phyloP scores from a whole-genome alignment of 768 basidiomycete genomes.

The Lactarius sp. region DNA sequence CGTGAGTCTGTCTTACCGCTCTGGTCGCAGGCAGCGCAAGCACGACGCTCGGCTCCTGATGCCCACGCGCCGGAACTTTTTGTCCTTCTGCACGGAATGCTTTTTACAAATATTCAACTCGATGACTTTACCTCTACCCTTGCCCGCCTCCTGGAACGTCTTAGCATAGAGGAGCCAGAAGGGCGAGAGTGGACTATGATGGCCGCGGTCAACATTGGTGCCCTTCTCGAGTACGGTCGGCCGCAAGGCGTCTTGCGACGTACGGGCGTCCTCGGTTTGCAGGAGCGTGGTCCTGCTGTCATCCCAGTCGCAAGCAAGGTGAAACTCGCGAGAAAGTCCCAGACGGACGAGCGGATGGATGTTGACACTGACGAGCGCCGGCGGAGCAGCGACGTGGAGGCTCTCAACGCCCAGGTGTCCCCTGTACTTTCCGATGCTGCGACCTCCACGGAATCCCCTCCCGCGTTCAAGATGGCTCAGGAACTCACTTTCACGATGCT shows the following conservation, averaged over 20 bases:
- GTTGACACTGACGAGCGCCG: conserved; percentile 48
- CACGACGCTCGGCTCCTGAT: conserved; percentile 71
- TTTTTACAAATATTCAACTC: conserved; percentile 92
- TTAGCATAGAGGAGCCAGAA: conserved; percentile 74
- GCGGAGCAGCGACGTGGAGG: conserved; percentile 27
- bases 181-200: conserved; percentile 97
- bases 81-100: conserved; percentile 91
- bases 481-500: conserved; percentile 79
- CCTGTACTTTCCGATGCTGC: conserved; percentile 31
- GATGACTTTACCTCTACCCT: conserved; percentile 84
- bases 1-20: conserved; percentile 85
- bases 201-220: conserved; percentile 77
- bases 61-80: conserved; percentile 74
- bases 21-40: conserved; percentile 76
- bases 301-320: conserved; percentile 39
- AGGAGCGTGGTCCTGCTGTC: conserved; percentile 32
- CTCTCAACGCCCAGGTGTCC: conserved; percentile 32
- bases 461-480: conserved; percentile 66
- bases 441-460: conserved; percentile 40
- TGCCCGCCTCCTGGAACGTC: conserved; percentile 80
- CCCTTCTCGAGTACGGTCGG: conserved; percentile 84
- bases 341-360: conserved; percentile 50
- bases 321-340: conserved; percentile 32
- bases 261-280: conserved; percentile 42
- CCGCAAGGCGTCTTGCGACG: conserved; percentile 64